Percentiles rank a stretch among this genome's conserved stretches.
Evolutionary conservation across 2,329 filamentous ascomycete species (phyloP).

Genomic region (Fusarium multiceps): DNA sequence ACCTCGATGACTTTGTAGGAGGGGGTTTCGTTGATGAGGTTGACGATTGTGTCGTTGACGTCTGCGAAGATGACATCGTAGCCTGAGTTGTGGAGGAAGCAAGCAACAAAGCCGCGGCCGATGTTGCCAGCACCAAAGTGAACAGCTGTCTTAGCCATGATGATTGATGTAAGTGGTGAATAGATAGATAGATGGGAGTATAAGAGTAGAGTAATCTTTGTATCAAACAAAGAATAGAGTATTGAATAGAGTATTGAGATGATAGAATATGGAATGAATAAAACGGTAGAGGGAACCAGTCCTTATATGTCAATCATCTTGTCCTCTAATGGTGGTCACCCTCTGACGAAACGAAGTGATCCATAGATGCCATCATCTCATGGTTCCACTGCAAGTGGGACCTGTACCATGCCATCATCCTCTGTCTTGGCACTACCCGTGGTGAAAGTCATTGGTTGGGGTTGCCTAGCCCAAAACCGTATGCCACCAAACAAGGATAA

Average conservation of each 20-base stretch:
- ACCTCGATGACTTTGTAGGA: slow-evolving; percentile 95
- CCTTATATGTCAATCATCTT: slow-evolving; percentile 39
- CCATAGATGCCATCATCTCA: slow-evolving; percentile 31
- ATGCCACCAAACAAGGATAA: background rate
- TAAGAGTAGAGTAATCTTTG: background rate
- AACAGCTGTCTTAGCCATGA: slow-evolving; percentile 73
- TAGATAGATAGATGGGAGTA: background rate
- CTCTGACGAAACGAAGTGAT: background rate
- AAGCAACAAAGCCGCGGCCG: slow-evolving; percentile 85
- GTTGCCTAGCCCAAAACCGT: too few species aligned
- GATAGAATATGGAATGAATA: slow-evolving; percentile 19
- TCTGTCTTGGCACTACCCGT: slow-evolving; percentile 1
- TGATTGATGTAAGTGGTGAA: slow-evolving; percentile 30
- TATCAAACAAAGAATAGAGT: background rate
- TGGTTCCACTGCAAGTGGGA: slow-evolving; percentile 27
- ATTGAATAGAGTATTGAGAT: background rate
- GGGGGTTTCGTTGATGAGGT: slow-evolving; percentile 77
- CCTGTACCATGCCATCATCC: slow-evolving; percentile 10
- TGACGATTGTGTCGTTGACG: slow-evolving; percentile 86
- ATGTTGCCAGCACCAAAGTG: slow-evolving; percentile 92
- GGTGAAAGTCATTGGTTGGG: background rate
- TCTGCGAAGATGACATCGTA: slow-evolving; percentile 98
- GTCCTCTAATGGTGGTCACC: background rate
- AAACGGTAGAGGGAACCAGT: slow-evolving; percentile 37
- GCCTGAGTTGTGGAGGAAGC: slow-evolving; percentile 93